Evolutionary conservation across 2,329 filamentous ascomycete species (phyloP), one percentile per base, ranked within the genome.

Genomic region (Fonsecaea erecta): DNA sequence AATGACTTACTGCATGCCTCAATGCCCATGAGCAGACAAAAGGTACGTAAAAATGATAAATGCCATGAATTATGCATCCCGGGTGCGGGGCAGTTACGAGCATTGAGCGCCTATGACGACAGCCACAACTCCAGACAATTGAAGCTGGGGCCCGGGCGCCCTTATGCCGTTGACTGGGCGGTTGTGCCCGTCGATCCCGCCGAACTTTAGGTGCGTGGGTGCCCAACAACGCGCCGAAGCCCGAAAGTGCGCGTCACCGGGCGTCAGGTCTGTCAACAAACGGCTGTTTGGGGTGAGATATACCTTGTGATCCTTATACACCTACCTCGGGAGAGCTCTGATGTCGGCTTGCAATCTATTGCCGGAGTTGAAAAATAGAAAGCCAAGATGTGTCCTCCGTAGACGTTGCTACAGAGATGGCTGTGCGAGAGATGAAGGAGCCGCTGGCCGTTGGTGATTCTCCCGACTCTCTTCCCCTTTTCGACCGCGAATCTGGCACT

Each of bases 401-500:
- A 48, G 43, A 48, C 9, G 43, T 48, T 48, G 43, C 43, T 24
- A 48, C 21, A 24, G 43, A 48, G 43, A 48, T 48, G 9, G 26
- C 26, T 24, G 18, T 24, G 43, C 18, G 43, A 48, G 43, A 48
- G 43, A 48, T 14, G 18, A 48, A 4, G 18, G 43, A 12, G 35
- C 34, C 34, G 18, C 30, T 35, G 52, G 28, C 24, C 14, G 52
- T 55, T 55, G 53, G n/a, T n/a, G 34, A 40, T 56, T 56, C 53
- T 56, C 34, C 53, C 32, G 21, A 48, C 18, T 24, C 12, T 21
- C 18, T 48, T 48, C 56, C 63, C 62, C 65, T 59, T 62, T 58
- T 62, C 51, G 34, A 60, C 12, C 26, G 16, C 60, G 52, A 53
- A 54, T 59, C 62, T 67, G 54, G 35, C 58, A 56, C 60, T 66